phyloP scores from a whole-genome alignment of 2,329 filamentous ascomycete species.

The Fonsecaea pedrosoi region DNA sequence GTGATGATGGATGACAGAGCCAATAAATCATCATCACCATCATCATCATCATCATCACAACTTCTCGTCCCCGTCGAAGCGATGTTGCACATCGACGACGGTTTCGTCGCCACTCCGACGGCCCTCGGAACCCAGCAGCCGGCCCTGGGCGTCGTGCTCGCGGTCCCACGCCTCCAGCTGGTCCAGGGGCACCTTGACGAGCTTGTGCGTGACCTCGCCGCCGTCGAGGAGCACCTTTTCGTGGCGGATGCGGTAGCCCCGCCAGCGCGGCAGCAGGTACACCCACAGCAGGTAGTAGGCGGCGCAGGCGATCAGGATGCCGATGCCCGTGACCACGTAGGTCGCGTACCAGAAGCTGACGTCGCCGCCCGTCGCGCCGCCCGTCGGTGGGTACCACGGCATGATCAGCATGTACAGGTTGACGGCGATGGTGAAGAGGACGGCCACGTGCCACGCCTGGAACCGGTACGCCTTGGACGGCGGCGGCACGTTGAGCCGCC shows the following conservation, averaged over 20 bases:
- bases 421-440: slow-evolving; percentile 66
- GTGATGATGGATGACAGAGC: too few relatives aligned
- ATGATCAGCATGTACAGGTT: slow-evolving; percentile 70
- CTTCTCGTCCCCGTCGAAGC: slow-evolving; percentile 7
- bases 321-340: slow-evolving; percentile 70
- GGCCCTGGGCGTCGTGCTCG: slow-evolving; percentile 60
- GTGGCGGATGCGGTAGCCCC: slow-evolving; percentile 63
- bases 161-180: slow-evolving; percentile 65
- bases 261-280: slow-evolving; percentile 59
- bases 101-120: background rate
- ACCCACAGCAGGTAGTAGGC: slow-evolving; percentile 68
- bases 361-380: slow-evolving; percentile 65
- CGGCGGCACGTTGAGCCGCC: slow-evolving; percentile 55
- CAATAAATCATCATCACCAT: too few relatives aligned
- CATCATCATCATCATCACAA: background rate
- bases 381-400: slow-evolving; percentile 73
- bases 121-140: slow-evolving; percentile 10
- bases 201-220: slow-evolving; percentile 55
- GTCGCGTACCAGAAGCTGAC: slow-evolving; percentile 78
- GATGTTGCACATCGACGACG: slow-evolving; percentile 9
- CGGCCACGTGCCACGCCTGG: slow-evolving; percentile 63
- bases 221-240: slow-evolving; percentile 61
- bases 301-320: slow-evolving; percentile 60
- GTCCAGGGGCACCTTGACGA: slow-evolving; percentile 61
- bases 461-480: slow-evolving; percentile 49